A percentile compares a stretch with the other conserved stretches of the same genome.
phyloP scores from a whole-genome alignment of 1,139 yeast species.

The Tardiomyces depauwii region DNA sequence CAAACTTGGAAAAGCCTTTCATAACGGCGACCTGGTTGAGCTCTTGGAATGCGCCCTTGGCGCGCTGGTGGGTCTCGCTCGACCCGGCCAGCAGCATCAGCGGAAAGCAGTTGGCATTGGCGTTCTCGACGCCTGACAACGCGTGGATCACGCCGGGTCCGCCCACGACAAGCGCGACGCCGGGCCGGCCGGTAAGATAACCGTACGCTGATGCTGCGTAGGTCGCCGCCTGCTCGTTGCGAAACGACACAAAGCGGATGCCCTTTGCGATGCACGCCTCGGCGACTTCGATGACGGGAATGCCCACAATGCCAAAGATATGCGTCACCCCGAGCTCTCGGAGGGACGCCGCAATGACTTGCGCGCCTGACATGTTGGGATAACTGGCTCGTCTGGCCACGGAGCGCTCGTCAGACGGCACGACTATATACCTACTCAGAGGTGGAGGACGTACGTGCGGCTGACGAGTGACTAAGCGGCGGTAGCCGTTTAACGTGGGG shows the following conservation, averaged over 20 bases:
- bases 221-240: slow-evolving; percentile 61
- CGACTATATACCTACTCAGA: neutral
- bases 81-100: slow-evolving; percentile 52
- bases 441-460: neutral
- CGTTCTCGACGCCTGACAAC: slow-evolving; percentile 49
- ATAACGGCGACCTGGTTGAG: slow-evolving; percentile 45
- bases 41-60: slow-evolving; percentile 58
- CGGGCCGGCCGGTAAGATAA: slow-evolving; percentile 48
- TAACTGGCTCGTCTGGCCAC: neutral
- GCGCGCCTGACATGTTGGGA: slow-evolving; percentile 25
- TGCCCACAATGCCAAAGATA: slow-evolving; percentile 59
- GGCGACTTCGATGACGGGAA: slow-evolving; percentile 52
- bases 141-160: slow-evolving; percentile 64
- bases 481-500: neutral
- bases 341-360: slow-evolving; percentile 36
- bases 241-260: slow-evolving; percentile 42
- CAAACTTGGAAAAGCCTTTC: slow-evolving; percentile 36
- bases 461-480: neutral
- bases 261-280: slow-evolving; percentile 43
- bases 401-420: neutral
- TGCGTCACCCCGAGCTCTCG: slow-evolving; percentile 38
- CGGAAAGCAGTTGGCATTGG: slow-evolving; percentile 49
- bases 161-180: slow-evolving; percentile 54
- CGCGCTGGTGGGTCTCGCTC: slow-evolving; percentile 33
- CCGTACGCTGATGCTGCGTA: slow-evolving; percentile 63